Evolutionary conservation across 2,329 filamentous ascomycete genomes (phyloP).

Genomic region (Ceratocystiopsis sp.): DNA sequence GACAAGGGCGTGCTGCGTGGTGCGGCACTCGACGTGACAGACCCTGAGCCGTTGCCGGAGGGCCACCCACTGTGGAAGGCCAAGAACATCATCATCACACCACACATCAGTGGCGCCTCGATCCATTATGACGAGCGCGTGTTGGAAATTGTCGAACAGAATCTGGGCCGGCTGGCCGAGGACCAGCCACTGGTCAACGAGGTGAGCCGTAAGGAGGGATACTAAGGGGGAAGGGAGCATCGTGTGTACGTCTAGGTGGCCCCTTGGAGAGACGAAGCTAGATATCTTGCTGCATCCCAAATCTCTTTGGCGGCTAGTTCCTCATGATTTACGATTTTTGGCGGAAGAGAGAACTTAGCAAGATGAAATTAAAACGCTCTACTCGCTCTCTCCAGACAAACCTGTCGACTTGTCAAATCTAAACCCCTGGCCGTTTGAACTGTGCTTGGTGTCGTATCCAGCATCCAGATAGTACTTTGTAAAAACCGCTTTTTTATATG

Average conservation of each 20-base stretch:
- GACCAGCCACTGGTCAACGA: slow-evolving; percentile 8
- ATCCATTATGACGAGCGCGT: slow-evolving; percentile 23
- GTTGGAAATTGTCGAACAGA: slow-evolving; percentile 24
- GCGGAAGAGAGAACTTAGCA: background rate
- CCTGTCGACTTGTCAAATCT: background rate
- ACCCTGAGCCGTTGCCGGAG: slow-evolving; percentile 57
- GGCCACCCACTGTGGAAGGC: slow-evolving; percentile 53
- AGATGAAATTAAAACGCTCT: too few relatives aligned
- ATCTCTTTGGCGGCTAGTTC: too few relatives aligned
- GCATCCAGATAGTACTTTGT: slow-evolving; percentile 3
- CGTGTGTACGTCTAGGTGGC: too few relatives aligned
- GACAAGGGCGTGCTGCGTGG: slow-evolving; percentile 30
- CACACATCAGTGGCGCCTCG: slow-evolving; percentile 29
- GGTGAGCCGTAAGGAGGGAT: slow-evolving; percentile 10
- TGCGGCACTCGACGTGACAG: slow-evolving; percentile 62
- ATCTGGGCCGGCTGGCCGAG: slow-evolving; percentile 16
- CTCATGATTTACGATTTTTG: too few relatives aligned
- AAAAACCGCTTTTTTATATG: background rate
- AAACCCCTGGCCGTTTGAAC: background rate
- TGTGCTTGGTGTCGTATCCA: background rate
- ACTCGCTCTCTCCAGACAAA: too few relatives aligned
- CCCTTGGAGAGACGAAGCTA: too few relatives aligned
- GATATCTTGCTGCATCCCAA: too few relatives aligned
- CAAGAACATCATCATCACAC: slow-evolving; percentile 48
- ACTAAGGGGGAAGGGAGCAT: slow-evolving; percentile 2